phyloP scores from a whole-genome alignment of 306 rosid genomes.

The Vicia faba region DNA sequence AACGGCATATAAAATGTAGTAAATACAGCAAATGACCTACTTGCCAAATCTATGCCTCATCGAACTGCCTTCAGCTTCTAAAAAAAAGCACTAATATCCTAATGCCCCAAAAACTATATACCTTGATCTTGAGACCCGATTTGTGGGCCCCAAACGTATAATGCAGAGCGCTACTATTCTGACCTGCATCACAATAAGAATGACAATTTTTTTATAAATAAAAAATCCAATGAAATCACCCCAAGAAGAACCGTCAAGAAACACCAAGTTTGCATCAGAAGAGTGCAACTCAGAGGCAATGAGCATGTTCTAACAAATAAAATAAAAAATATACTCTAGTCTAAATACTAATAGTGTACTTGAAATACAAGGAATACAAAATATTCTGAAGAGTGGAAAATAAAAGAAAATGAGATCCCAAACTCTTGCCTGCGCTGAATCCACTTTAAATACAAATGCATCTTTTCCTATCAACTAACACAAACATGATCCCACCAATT shows the following conservation, averaged over 20 bases:
- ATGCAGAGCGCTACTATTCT: slow-evolving; percentile 21
- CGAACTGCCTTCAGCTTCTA: slow-evolving; percentile 35
- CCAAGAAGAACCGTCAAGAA: slow-evolving; percentile 15
- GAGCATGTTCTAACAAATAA: not conserved
- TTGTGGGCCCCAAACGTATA: slow-evolving; percentile 9
- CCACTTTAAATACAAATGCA: slow-evolving; percentile 10
- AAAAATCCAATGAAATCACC: not conserved
- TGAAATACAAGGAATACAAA: not conserved
- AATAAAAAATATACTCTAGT: not conserved
- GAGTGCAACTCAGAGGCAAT: slow-evolving; percentile 7
- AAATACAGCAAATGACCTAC: slow-evolving; percentile 19
- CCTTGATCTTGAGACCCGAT: slow-evolving; percentile 7
- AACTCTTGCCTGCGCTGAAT: slow-evolving; percentile 2
- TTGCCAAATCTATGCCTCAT: slow-evolving; percentile 13
- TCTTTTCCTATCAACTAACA: slow-evolving; percentile 23
- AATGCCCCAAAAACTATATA: slow-evolving; percentile 17
- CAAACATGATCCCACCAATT: slow-evolving; percentile 10
- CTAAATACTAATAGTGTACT: not conserved
- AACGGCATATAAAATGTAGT: not conserved
- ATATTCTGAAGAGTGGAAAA: not conserved
- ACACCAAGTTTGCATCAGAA: slow-evolving; percentile 16
- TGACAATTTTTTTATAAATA: slow-evolving; percentile 11
- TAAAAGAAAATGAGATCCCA: not conserved
- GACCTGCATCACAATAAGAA: slow-evolving; percentile 20
- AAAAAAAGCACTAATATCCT: slow-evolving; percentile 28